phyloP scores from a whole-genome alignment of 306 rosid species.

The Pachyrhizus erosus region DNA sequence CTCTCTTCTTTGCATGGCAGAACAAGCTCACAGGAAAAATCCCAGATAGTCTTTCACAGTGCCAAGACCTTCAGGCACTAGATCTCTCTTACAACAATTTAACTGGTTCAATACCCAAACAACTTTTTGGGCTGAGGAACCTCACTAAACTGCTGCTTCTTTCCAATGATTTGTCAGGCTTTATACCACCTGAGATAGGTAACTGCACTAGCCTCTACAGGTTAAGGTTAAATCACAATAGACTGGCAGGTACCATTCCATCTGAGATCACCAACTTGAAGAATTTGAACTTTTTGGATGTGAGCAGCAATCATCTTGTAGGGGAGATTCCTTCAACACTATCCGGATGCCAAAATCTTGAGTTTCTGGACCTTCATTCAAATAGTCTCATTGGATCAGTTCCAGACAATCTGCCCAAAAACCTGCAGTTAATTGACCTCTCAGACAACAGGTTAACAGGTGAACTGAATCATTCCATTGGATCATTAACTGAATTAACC shows the following conservation, averaged over 20 bases:
- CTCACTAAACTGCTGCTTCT: slow-evolving; percentile 75
- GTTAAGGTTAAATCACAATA: slow-evolving; percentile 69
- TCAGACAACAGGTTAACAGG: slow-evolving; percentile 72
- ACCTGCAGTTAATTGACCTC: slow-evolving; percentile 63
- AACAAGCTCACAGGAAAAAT: slow-evolving; percentile 75
- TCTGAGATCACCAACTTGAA: slow-evolving; percentile 74
- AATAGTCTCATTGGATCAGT: slow-evolving; percentile 64
- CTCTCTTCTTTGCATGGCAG: slow-evolving; percentile 76
- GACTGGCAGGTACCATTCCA: slow-evolving; percentile 72
- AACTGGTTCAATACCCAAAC: slow-evolving; percentile 69
- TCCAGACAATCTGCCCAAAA: slow-evolving; percentile 62
- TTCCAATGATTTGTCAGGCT: slow-evolving; percentile 79
- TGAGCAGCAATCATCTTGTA: slow-evolving; percentile 67
- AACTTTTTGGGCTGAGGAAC: slow-evolving; percentile 62
- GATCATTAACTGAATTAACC: slow-evolving; percentile 63
- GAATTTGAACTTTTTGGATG: slow-evolving; percentile 65
- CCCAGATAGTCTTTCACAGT: slow-evolving; percentile 75
- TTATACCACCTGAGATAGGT: slow-evolving; percentile 78
- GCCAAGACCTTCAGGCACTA: slow-evolving; percentile 69
- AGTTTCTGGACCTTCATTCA: slow-evolving; percentile 78
- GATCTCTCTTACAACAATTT: slow-evolving; percentile 79
- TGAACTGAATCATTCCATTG: slow-evolving; percentile 55
- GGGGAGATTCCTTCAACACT: slow-evolving; percentile 75
- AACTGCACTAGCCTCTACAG: slow-evolving; percentile 76
- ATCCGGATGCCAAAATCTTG: slow-evolving; percentile 62